Percentiles rank a stretch among this genome's conserved stretches.
phyloP scores from a whole-genome alignment of 176 grass and related monocot genomes.

The Rhynchospora breviuscula region DNA sequence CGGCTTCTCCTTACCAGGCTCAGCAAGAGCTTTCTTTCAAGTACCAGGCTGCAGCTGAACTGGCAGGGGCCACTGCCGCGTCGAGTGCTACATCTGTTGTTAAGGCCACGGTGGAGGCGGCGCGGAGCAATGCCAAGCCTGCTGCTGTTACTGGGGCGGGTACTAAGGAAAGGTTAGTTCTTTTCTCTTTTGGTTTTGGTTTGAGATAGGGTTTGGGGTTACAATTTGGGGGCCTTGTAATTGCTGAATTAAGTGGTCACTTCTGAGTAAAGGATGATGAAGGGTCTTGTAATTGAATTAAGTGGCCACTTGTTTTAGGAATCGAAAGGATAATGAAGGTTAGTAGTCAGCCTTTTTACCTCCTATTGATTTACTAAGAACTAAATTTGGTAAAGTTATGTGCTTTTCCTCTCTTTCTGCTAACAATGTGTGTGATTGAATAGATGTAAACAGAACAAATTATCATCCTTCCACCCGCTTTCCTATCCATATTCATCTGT shows the following conservation, averaged over 20 bases:
- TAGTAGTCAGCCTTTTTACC: background rate
- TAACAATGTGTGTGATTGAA: background rate
- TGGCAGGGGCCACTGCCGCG: background rate
- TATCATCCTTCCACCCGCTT: too few relatives aligned
- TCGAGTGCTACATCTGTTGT: background rate
- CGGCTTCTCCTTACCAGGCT: slow-evolving; percentile 25
- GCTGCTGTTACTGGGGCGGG: background rate
- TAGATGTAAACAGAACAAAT: too few relatives aligned
- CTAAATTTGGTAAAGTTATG: background rate
- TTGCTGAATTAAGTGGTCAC: background rate
- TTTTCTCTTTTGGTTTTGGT: slow-evolving; percentile 12
- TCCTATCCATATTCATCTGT: too few relatives aligned
- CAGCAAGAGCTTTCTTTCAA: slow-evolving; percentile 28
- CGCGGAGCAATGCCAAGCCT: background rate
- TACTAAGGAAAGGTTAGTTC: slow-evolving; percentile 35
- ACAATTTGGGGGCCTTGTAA: background rate
- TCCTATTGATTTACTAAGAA: background rate
- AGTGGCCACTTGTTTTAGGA: background rate
- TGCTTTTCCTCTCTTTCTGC: background rate
- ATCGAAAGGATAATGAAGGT: background rate
- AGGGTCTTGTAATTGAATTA: background rate
- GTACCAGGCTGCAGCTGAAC: slow-evolving; percentile 15
- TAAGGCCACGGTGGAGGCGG: background rate
- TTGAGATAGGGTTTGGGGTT: background rate
- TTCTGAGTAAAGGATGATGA: background rate